Percentiles rank a stretch among this genome's conserved stretches.
phyloP scores from a whole-genome alignment of 2,329 filamentous ascomycete species.

The Xylaria sp. region DNA sequence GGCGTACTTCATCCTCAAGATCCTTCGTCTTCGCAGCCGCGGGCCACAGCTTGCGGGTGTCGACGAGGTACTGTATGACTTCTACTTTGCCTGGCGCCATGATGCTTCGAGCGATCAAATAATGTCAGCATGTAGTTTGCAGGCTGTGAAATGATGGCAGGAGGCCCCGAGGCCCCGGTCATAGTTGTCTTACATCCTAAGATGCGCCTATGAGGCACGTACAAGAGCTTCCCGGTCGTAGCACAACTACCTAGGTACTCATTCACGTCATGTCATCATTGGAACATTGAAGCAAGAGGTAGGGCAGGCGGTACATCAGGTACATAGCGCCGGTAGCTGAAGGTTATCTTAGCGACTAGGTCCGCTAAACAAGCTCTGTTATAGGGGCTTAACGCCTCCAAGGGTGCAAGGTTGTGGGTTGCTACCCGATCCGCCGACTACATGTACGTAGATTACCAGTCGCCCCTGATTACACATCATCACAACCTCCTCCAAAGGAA shows the following conservation, averaged over 20 bases:
- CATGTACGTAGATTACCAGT: too few species aligned
- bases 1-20: slow-evolving; percentile 48
- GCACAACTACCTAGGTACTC: too few species aligned
- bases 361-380: slow-evolving; percentile 17
- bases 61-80: slow-evolving; percentile 64
- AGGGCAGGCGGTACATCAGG: too few species aligned
- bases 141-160: not conserved
- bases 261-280: too few species aligned
- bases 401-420: too few species aligned
- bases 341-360: slow-evolving; percentile 10
- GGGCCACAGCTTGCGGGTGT: slow-evolving; percentile 63
- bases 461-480: too few species aligned
- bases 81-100: slow-evolving; percentile 38
- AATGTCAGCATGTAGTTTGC: not conserved
- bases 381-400: not conserved
- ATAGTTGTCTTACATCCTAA: not conserved
- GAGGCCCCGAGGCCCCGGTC: not conserved
- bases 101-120: slow-evolving; percentile 5
- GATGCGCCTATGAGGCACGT: too few species aligned
- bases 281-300: too few species aligned
- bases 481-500: too few species aligned
- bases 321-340: slow-evolving; percentile 16
- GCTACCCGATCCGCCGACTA: too few species aligned
- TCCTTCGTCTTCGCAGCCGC: slow-evolving; percentile 51
- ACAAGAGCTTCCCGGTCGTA: too few species aligned